These are phyloP conservation scores for Erythrophleum fordii DNA, from an alignment of 306 rosid genomes.

Conservation along the genomic window DNA sequence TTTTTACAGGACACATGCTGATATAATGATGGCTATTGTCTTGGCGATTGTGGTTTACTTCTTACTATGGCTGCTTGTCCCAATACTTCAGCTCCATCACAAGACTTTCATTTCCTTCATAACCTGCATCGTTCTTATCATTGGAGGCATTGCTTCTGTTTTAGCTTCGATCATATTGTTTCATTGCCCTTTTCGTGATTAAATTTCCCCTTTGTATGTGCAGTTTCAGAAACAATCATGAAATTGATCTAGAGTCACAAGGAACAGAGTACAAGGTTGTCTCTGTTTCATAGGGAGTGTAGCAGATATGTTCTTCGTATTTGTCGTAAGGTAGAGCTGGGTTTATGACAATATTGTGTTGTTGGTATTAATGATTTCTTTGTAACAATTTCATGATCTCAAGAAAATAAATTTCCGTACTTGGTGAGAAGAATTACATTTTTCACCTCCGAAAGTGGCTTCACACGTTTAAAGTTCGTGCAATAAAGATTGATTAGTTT, in stretches of 20 bases:
- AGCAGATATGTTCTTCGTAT: no score
- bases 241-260: background rate
- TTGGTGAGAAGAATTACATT: no score
- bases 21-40: background rate
- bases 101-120: background rate
- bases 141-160: slow-evolving; percentile 2
- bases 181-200: background rate
- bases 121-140: background rate
- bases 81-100: background rate
- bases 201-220: no score
- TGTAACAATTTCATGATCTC: no score
- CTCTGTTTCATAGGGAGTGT: no score
- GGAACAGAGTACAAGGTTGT: background rate
- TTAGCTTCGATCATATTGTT: background rate
- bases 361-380: no score
- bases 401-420: no score
- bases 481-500: no score
- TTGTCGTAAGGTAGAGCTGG: no score
- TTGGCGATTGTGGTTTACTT: slow-evolving; percentile 23
- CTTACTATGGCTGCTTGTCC: background rate
- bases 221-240: background rate
- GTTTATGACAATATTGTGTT: no score
- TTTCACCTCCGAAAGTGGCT: no score
- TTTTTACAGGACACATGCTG: background rate
- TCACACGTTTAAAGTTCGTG: no score